These are phyloP conservation scores for Monosporascus sp. DNA, from an alignment of 2,329 filamentous ascomycete genomes.

Conservation along the genomic window DNA sequence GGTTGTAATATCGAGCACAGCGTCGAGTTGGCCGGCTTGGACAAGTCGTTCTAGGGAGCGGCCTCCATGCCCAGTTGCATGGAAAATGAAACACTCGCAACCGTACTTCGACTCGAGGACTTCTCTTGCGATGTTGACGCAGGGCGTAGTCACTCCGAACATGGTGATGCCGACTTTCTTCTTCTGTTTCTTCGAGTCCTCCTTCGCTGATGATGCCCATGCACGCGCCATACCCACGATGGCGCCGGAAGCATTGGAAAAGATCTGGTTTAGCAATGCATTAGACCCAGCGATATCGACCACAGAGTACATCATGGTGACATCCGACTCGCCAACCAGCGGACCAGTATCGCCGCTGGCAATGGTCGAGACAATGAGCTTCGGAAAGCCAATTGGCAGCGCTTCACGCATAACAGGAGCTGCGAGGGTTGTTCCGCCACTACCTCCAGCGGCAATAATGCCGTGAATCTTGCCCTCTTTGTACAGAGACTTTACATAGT, in stretches of 20 bases:
- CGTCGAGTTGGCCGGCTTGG: slow-evolving; percentile 52
- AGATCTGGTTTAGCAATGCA: slow-evolving; percentile 48
- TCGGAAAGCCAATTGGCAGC: slow-evolving; percentile 62
- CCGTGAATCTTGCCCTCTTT: slow-evolving; percentile 41
- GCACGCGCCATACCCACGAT: slow-evolving; percentile 57
- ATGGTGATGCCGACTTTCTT: slow-evolving; percentile 61
- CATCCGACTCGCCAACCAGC: slow-evolving; percentile 63
- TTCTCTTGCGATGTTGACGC: slow-evolving; percentile 49
- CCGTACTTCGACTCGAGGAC: slow-evolving; percentile 40
- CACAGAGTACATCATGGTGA: slow-evolving; percentile 65
- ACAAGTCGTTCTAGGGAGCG: slow-evolving; percentile 64
- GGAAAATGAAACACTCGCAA: slow-evolving; percentile 61
- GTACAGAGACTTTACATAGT: slow-evolving; percentile 35
- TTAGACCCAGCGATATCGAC: slow-evolving; percentile 67
- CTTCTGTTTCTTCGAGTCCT: slow-evolving; percentile 20
- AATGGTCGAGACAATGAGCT: slow-evolving; percentile 65
- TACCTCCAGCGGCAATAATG: slow-evolving; percentile 57
- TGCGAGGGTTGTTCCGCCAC: slow-evolving; percentile 56
- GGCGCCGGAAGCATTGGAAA: slow-evolving; percentile 58
- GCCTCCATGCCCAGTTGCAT: slow-evolving; percentile 65
- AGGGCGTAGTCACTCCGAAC: slow-evolving; percentile 70
- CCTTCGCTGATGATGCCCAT: slow-evolving; percentile 6
- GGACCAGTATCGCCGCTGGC: slow-evolving; percentile 60
- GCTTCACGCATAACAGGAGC: slow-evolving; percentile 55
- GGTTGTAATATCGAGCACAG: slow-evolving; percentile 65